phyloP scores from a whole-genome alignment of 441 rosid species.

The Gossypium davidsonii region DNA sequence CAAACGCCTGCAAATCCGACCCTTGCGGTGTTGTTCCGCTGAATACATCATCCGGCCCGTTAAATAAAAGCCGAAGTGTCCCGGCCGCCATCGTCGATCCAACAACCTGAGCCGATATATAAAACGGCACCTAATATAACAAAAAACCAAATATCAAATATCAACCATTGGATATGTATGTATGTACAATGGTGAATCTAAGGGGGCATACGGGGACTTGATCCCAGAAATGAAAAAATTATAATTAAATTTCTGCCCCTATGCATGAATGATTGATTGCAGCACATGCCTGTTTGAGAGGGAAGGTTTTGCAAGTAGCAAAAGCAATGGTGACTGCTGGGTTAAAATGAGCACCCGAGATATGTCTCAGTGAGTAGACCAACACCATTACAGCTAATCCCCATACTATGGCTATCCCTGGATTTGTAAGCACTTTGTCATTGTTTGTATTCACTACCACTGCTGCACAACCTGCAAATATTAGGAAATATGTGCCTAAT shows the following conservation, averaged over 20 bases:
- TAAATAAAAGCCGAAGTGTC: slow-evolving; percentile 62
- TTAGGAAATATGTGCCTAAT: slow-evolving; percentile 75
- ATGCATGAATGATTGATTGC: neutral
- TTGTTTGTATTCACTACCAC: slow-evolving; percentile 63
- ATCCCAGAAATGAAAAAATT: no score
- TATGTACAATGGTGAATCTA: no score
- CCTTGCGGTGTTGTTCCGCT: slow-evolving; percentile 68
- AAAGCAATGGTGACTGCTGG: slow-evolving; percentile 91
- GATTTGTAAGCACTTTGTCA: slow-evolving; percentile 57
- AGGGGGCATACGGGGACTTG: no score
- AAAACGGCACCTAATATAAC: slow-evolving; percentile 56
- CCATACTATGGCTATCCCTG: slow-evolving; percentile 80
- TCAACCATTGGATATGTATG: no score
- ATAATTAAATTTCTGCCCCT: no score
- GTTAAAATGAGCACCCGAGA: slow-evolving; percentile 94
- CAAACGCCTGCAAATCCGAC: slow-evolving; percentile 56
- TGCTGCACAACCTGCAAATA: slow-evolving; percentile 76
- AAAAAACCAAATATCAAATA: neutral
- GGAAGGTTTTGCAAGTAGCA: slow-evolving; percentile 72
- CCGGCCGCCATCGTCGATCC: slow-evolving; percentile 78
- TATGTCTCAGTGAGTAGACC: slow-evolving; percentile 79
- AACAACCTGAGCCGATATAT: slow-evolving; percentile 49
- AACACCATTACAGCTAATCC: slow-evolving; percentile 81
- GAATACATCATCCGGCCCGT: slow-evolving; percentile 40
- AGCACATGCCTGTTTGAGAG: slow-evolving; percentile 54